These are phyloP conservation scores for Fusarium liriodendri DNA, from an alignment of 2,329 filamentous ascomycete species.

Conservation along the genomic window DNA sequence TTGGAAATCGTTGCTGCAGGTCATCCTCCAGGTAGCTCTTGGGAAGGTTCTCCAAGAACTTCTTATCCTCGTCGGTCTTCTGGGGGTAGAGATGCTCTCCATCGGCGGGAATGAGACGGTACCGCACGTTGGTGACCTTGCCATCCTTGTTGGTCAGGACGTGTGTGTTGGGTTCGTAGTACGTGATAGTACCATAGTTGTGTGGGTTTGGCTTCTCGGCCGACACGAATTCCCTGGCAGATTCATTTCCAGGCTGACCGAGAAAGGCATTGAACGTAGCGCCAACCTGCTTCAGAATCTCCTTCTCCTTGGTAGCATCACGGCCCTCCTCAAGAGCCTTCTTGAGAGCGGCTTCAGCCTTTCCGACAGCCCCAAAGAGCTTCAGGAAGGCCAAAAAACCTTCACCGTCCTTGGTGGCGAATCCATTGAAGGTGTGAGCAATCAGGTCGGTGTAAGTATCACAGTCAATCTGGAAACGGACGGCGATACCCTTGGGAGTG, in stretches of 20 bases:
- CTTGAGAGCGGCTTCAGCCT: background rate
- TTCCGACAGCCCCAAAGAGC: background rate
- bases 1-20: conserved; percentile 2
- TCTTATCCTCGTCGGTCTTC: background rate
- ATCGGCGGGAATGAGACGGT: conserved; percentile 11
- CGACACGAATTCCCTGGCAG: conserved; percentile 4
- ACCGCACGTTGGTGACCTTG: conserved; percentile 11
- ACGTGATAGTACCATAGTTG: conserved; percentile 26
- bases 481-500: conserved; percentile 22
- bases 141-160: conserved; percentile 18
- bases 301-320: conserved; percentile 6
- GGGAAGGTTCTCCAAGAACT: background rate
- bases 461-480: conserved; percentile 25
- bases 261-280: background rate
- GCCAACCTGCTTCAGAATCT: background rate
- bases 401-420: conserved; percentile 9
- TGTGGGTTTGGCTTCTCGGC: conserved; percentile 24
- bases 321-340: conserved; percentile 2
- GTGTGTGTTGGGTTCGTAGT: conserved; percentile 29
- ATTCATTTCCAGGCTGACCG: background rate
- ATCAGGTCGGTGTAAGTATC: conserved; percentile 23
- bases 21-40: conserved; percentile 24
- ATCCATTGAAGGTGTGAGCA: conserved; percentile 20
- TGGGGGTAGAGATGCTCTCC: conserved; percentile 17
- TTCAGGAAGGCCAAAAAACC: conserved; percentile 21